Evolutionary conservation across 805 yeast genomes (phyloP).

Genomic region (Yarrowia keelungensis): DNA sequence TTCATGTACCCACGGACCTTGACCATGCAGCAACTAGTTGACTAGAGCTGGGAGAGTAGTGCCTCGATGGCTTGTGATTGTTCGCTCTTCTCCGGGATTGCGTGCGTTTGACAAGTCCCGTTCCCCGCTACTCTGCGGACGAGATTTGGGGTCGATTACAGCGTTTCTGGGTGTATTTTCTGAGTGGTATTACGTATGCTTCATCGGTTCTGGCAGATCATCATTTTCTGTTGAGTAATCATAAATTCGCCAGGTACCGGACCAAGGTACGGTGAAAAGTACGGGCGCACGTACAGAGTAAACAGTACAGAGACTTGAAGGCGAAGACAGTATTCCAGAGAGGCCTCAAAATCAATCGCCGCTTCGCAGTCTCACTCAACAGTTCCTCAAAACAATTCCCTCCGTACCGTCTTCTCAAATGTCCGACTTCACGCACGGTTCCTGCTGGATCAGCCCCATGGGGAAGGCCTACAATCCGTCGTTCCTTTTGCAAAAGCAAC

Average conservation of each 20-base stretch:
- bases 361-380: too few relatives aligned
- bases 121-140: slow-evolving; percentile 16
- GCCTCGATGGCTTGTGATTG: slow-evolving; percentile 6
- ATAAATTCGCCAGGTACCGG: not conserved
- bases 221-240: slow-evolving; percentile 29
- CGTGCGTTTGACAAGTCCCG: slow-evolving; percentile 14
- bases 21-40: slow-evolving; percentile 4
- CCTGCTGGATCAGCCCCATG: not conserved
- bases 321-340: too few relatives aligned
- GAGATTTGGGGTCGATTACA: too few relatives aligned
- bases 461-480: too few relatives aligned
- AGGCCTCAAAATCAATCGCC: too few relatives aligned
- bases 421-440: slow-evolving; percentile 12
- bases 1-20: slow-evolving; percentile 25
- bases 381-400: too few relatives aligned
- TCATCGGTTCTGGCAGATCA: not conserved
- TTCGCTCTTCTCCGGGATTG: slow-evolving; percentile 4
- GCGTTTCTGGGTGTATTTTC: too few relatives aligned
- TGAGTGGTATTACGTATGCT: not conserved
- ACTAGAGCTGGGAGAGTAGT: slow-evolving; percentile 1
- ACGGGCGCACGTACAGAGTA: too few relatives aligned
- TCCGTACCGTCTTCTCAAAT: not conserved
- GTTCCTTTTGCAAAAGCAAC: not conserved
- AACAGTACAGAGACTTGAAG: too few relatives aligned
- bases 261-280: too few relatives aligned